phyloP scores from a whole-genome alignment of 306 rosid genomes.

The Fragaria ananassa region DNA sequence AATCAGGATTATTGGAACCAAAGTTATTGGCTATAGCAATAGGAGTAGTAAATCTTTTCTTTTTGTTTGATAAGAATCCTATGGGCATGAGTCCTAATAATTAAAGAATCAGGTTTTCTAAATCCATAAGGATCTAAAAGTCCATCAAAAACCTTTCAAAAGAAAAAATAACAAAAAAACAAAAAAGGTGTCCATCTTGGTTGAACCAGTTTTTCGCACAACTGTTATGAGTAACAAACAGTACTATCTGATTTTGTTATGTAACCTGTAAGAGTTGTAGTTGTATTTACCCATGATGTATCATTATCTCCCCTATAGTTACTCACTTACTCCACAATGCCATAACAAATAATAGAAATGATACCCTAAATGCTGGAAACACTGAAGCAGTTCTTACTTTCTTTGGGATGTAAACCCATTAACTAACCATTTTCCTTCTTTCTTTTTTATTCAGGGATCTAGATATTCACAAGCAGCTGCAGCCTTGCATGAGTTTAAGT shows the following conservation, averaged over 20 bases:
- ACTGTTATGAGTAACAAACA: neutral
- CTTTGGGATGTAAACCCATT: neutral
- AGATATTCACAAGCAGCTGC: slow-evolving; percentile 94
- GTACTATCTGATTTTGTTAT: neutral
- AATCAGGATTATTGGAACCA: neutral
- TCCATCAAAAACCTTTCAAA: too few species aligned
- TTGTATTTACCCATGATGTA: too few species aligned
- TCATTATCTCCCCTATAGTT: neutral
- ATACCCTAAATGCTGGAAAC: neutral
- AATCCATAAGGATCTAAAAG: neutral
- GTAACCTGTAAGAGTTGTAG: neutral
- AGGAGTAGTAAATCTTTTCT: too few species aligned
- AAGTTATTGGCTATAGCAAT: too few species aligned
- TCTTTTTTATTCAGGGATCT: slow-evolving; percentile 57
- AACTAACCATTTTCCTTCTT: slow-evolving; percentile 8
- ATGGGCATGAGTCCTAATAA: neutral
- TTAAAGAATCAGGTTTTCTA: neutral
- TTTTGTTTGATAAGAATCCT: neutral
- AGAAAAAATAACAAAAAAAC: too few species aligned
- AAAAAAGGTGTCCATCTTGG: neutral
- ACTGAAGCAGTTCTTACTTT: neutral
- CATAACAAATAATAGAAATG: neutral
- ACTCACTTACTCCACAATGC: neutral
- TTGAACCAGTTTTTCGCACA: neutral
- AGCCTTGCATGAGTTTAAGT: slow-evolving; percentile 81